Evolutionary conservation across 331 rosid species (phyloP).

Genomic region (Cydonia oblonga): DNA sequence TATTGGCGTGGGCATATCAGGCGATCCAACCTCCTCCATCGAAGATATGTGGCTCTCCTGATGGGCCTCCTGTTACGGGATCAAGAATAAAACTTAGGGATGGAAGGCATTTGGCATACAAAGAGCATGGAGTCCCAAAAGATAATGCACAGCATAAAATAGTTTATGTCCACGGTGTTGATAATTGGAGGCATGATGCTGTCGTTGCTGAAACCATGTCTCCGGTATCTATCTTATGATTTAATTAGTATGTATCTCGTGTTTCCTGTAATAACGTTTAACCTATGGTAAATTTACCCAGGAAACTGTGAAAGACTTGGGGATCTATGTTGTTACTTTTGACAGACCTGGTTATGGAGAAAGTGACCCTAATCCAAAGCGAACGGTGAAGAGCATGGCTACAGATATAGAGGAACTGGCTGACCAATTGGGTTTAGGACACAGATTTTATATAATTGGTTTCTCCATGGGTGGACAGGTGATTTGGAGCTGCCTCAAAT

Average conservation of each 20-base stretch:
- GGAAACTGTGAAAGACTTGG: constrained; percentile 49
- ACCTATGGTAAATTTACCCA: constrained; percentile 22
- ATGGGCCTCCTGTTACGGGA: constrained; percentile 66
- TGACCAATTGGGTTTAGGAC: constrained; percentile 60
- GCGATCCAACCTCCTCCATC: constrained; percentile 65
- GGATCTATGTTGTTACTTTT: constrained; percentile 55
- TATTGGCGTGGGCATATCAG: constrained; percentile 67
- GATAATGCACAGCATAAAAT: constrained; percentile 52
- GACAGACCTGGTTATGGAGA: constrained; percentile 98
- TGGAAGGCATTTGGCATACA: constrained; percentile 79
- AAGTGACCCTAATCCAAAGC: constrained; percentile 84
- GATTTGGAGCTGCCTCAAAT: constrained; percentile 69
- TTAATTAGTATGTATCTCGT: neutral
- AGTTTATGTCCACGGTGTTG: constrained; percentile 47
- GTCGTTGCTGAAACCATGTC: constrained; percentile 34
- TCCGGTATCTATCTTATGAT: constrained; percentile 27
- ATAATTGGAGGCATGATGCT: constrained; percentile 49
- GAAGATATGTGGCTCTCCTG: constrained; percentile 60
- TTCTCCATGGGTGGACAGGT: constrained; percentile 76
- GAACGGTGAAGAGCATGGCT: constrained; percentile 58
- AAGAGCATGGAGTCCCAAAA: constrained; percentile 68
- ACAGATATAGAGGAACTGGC: constrained; percentile 83
- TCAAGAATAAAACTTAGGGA: constrained; percentile 69
- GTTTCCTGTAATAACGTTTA: constrained; percentile 1
- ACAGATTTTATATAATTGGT: constrained; percentile 67